phyloP scores from a whole-genome alignment of 1,284 basidiomycete genomes.

The Earliella scabrosa region DNA sequence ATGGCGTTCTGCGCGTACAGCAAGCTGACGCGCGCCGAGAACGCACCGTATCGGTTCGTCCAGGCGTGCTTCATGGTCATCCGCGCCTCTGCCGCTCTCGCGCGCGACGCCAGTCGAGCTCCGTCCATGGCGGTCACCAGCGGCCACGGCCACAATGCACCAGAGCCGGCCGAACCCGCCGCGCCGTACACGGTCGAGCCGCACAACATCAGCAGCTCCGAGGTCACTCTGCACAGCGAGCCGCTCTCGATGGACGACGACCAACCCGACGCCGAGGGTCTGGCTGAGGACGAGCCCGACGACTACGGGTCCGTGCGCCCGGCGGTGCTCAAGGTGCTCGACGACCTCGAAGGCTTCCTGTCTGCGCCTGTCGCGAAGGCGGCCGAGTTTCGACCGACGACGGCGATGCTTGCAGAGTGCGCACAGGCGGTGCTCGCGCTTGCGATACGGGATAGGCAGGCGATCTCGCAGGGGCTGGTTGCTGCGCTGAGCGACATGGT shows the following conservation, averaged over 20 bases:
- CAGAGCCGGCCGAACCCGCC: too few relatives aligned
- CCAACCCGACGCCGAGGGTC: neutral
- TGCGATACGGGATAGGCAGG: slow-evolving; percentile 8
- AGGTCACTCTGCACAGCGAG: neutral
- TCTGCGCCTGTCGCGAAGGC: slow-evolving; percentile 12
- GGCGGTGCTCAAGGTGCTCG: slow-evolving; percentile 6
- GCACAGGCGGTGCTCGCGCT: slow-evolving; percentile 18
- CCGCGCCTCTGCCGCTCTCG: slow-evolving; percentile 17
- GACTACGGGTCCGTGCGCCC: slow-evolving; percentile 17
- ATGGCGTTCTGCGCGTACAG: slow-evolving; percentile 18
- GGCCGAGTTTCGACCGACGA: slow-evolving; percentile 17
- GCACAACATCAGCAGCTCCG: neutral
- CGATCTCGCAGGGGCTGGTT: slow-evolving; percentile 11
- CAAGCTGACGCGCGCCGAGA: slow-evolving; percentile 17
- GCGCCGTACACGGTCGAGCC: neutral
- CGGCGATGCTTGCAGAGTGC: slow-evolving; percentile 21
- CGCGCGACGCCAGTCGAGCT: neutral
- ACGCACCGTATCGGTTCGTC: slow-evolving; percentile 22
- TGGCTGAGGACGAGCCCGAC: neutral
- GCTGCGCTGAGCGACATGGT: slow-evolving; percentile 12
- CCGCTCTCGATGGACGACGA: neutral
- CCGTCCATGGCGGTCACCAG: neutral
- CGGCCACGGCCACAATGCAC: neutral
- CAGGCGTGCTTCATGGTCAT: slow-evolving; percentile 20
- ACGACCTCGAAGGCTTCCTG: slow-evolving; percentile 19